Evolutionary conservation across 306 rosid species (phyloP).

Genomic region (Vigna trinervia): DNA sequence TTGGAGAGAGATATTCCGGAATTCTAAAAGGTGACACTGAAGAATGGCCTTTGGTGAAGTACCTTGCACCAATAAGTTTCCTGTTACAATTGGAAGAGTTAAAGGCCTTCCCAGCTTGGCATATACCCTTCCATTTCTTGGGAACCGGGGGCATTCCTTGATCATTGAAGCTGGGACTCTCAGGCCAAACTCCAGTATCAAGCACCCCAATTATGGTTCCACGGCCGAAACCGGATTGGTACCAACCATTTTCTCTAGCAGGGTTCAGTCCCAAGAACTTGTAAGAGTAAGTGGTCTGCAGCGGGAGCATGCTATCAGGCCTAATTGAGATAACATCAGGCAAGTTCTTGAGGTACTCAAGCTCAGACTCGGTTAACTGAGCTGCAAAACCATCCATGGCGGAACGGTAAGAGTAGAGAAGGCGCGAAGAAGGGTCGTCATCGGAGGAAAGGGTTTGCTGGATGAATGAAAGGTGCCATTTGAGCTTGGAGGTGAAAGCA

Average conservation of each 20-base stretch:
- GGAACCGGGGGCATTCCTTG: conserved; percentile 80
- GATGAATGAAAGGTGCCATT: conserved; percentile 86
- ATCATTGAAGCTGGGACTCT: conserved; percentile 85
- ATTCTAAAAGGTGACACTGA: conserved; percentile 62
- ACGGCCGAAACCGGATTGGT: conserved; percentile 67
- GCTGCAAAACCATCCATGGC: conserved; percentile 96
- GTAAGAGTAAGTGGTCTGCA: conserved; percentile 88
- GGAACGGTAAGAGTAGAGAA: conserved; percentile 81
- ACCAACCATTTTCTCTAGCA: conserved; percentile 62
- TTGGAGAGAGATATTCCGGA: conserved; percentile 75
- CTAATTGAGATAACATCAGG: conserved; percentile 78
- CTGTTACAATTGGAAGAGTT: conserved; percentile 73
- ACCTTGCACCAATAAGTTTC: conserved; percentile 93
- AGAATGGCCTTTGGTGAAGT: conserved; percentile 76
- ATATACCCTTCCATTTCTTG: conserved; percentile 75
- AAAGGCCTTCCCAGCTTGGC: conserved; percentile 80
- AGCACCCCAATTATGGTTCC: conserved; percentile 87
- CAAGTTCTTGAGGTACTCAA: conserved; percentile 54
- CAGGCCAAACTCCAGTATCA: conserved; percentile 97
- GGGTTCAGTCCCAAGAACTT: conserved; percentile 80
- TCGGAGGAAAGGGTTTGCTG: conserved; percentile 56
- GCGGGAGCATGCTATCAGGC: conserved; percentile 60
- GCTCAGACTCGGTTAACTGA: conserved; percentile 71
- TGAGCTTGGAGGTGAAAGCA: conserved; percentile 60
- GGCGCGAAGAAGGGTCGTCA: conserved; percentile 69